Base-by-base conservation (phyloP, 805 yeast species). In the Citeromyces matritensis region DNA sequence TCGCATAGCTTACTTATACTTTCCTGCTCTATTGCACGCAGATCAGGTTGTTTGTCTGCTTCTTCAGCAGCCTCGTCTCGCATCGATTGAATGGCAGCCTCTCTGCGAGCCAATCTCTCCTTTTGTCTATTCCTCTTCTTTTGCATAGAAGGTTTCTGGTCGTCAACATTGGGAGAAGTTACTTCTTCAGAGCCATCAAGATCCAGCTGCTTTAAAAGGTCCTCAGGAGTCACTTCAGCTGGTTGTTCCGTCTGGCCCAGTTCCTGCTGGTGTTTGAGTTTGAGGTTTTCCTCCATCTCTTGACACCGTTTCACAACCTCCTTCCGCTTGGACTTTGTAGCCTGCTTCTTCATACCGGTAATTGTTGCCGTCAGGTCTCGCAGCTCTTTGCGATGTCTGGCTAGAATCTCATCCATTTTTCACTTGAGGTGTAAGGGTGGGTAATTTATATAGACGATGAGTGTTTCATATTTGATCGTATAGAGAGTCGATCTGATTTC, bases 311-410 rank as follows among this genome's bases (percentile, higher is more conserved):
- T 59, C 39, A 62, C 51, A 7, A 83, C 75, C 37, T 70, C 72
- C 49, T 78, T 80, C 42, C 79, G 68, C 31, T 75, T 80, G 30
- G 84, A 76, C 46, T 83, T 81, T 11, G 83, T 72, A 2, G 88
- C 86, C 51, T 77, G 88, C 43, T 82, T 82, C 55, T 78, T 82
- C 63, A 85, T 53, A 2, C 80, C 77, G 3, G 94, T 83, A 21
- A 73, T 60, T 21, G 68, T 64, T 7, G 80, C 77, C 13, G 68
- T 59, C 36, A 83, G 57, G 35, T 83, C 85, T 38, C 73, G 65
- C 34, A 49, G 51, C 49, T 84, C 93, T 44, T 73, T 74, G 41
- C 69, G 62, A 41, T 85, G 95, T 38, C 79, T 63, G 0, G 69
- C 60, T 4, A 69, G 38, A 3, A 76, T 34, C 27, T 63, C 67